Evolutionary conservation across 768 basidiomycete species (phyloP).

Genomic region (Pholiota molesta): DNA sequence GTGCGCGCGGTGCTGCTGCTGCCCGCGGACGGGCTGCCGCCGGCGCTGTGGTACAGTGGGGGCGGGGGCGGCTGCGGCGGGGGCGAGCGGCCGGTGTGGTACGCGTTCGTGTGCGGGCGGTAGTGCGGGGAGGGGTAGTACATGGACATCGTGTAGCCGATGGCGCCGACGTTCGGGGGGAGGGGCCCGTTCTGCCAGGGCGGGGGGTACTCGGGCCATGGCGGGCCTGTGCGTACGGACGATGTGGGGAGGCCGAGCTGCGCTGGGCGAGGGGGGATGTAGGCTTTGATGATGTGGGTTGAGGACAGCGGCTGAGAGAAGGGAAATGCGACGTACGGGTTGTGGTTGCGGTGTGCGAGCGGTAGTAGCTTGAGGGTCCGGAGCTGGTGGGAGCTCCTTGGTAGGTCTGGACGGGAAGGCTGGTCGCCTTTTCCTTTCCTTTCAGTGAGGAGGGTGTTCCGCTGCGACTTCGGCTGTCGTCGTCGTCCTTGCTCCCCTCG

Average conservation of each 20-base stretch:
- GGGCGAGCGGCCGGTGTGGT: constrained; percentile 23
- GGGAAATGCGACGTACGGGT: constrained; percentile 35
- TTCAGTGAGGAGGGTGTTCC: constrained; percentile 46
- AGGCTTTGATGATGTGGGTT: constrained; percentile 31
- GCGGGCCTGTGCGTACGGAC: constrained; percentile 24
- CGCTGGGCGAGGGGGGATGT: constrained; percentile 36
- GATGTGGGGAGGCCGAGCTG: constrained; percentile 39
- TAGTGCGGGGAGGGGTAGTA: constrained; percentile 54
- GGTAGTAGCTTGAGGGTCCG: constrained; percentile 63
- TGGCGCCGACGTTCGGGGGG: constrained; percentile 27
- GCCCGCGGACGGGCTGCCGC: background rate
- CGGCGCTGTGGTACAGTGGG: constrained; percentile 12
- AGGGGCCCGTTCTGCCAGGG: constrained; percentile 19
- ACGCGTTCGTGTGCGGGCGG: constrained; percentile 37
- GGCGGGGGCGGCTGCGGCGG: constrained; percentile 20
- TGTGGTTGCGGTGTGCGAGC: constrained; percentile 57
- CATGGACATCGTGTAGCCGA: constrained; percentile 36
- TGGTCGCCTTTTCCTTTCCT: constrained; percentile 39
- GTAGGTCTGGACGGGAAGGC: constrained; percentile 29
- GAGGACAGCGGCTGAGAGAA: background rate
- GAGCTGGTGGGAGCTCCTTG: constrained; percentile 32
- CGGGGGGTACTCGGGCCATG: constrained; percentile 22
- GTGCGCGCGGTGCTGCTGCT: constrained; percentile 7
- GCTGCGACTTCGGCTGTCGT: constrained; percentile 53
- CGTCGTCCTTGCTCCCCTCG: constrained; percentile 33